Evolutionary conservation across 1,284 basidiomycete genomes (phyloP).

Genomic region (Polyporus tsugae): DNA sequence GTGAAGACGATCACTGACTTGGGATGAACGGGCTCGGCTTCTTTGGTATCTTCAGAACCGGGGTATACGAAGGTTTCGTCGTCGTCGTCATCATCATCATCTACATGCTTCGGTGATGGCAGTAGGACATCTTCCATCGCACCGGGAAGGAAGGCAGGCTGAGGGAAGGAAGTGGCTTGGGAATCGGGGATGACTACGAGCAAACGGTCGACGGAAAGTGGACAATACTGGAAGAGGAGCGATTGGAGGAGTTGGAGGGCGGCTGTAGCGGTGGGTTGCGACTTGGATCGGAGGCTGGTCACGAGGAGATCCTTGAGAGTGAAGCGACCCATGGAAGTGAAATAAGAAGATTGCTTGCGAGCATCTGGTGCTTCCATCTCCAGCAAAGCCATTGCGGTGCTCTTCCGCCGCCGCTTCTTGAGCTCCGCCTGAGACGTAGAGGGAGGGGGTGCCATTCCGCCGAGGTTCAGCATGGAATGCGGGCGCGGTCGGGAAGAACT

Average conservation of each 20-base stretch:
- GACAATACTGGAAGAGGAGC: slow-evolving; percentile 76
- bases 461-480: slow-evolving; percentile 57
- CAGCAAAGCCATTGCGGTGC: slow-evolving; percentile 84
- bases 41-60: slow-evolving; percentile 48
- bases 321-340: slow-evolving; percentile 86
- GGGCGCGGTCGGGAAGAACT: slow-evolving; percentile 53
- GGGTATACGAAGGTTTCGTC: slow-evolving; percentile 77
- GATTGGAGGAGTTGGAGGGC: slow-evolving; percentile 84
- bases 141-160: slow-evolving; percentile 53
- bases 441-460: slow-evolving; percentile 46
- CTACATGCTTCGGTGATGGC: not conserved
- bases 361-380: slow-evolving; percentile 84
- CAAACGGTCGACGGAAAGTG: slow-evolving; percentile 69
- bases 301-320: slow-evolving; percentile 89
- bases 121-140: slow-evolving; percentile 26
- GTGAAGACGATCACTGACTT: slow-evolving; percentile 47
- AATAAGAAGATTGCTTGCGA: slow-evolving; percentile 77
- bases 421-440: slow-evolving; percentile 40
- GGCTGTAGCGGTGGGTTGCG: slow-evolving; percentile 71
- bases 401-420: slow-evolving; percentile 70
- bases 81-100: slow-evolving; percentile 55
- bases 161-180: slow-evolving; percentile 77
- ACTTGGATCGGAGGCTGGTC: slow-evolving; percentile 77
- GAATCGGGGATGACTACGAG: slow-evolving; percentile 75
- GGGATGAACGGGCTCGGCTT: slow-evolving; percentile 24